Base-by-base conservation (phyloP, 345 rosid species). In the Rhodamnia argentea region DNA sequence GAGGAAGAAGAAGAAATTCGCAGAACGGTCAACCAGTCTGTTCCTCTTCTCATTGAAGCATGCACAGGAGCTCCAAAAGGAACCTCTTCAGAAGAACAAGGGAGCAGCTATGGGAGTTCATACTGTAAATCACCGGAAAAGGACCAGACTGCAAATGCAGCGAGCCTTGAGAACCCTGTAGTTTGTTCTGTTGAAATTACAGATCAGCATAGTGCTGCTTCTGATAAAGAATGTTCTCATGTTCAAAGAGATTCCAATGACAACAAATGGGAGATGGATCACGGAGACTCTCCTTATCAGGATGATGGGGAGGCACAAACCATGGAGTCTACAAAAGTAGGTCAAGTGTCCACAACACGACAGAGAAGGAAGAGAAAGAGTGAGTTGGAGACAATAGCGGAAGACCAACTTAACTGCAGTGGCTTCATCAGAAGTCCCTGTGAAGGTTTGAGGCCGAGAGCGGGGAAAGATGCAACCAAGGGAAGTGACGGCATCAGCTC, bases 381-480 rank as follows among this genome's bases (percentile, higher is more conserved):
- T 84, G 93, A 92, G 88, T 53, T 86, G 86, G 97, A 92, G 87
- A 84, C 82, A 87, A 84, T 86, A 86, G 84, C 88, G 13, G 92
- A 92, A 78, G 88, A 87, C 85, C 87, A 90, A 76, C 57, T 82
- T 32, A 82, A 81, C 82, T 52, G 84, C 86, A 82, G 86, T 85
- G 92, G 91, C 88, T 98, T 95, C 86, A 94, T 95, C 58, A 93
- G 91, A 92, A 90, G 99, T 88, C 99, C 99, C 75, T 98, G 99
- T 88, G 99, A 98, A 96, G 96, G 99, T 62, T 90, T 98, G 93
- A 97, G 99, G 89, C 91, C 98, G 40, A 93, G 98, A 91, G 90
- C 90, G 12, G 86, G 85, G 86, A 92, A 91, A 90, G 92, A 91
- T 57, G 82, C 78, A 70, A 70, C 24, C 29, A 58, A 57, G 47